Base-by-base conservation (phyloP, 495 filamentous ascomycete species). In the Pyronema domesticum region DNA sequence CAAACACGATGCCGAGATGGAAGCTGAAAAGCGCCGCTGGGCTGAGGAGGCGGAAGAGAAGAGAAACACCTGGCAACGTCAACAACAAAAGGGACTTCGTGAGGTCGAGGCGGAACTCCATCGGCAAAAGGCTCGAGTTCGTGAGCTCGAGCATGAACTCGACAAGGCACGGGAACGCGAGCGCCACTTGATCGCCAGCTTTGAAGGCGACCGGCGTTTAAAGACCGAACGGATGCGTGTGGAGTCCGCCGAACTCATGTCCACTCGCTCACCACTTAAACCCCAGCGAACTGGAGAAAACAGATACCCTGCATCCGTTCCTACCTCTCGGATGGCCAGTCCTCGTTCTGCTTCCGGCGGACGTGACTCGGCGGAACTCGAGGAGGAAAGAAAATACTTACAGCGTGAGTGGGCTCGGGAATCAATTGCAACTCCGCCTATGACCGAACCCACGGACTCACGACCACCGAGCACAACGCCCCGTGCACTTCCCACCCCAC, bases 131-230 rank as follows among this genome's bases (percentile, higher is more conserved):
- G 67, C 60, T 60, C 50, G 47, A 11, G 80, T 96, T 55, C 76
- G 77, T 58, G 79, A 95, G 61, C 74, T 96, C 8, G 91, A 95
- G 67, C 74, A 79, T 30, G 83, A 96, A 66, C 74, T 98, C 1
- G 83, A 87, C 63, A 71, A 79, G 57, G 91, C 91, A 3, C 83
- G 88, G 57, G 80, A 89, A 58, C 80, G 91, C 8, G 91, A 98
- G 63, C 75, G 74, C 39, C 74, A 86, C 63, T 98, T 95, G 61
- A 34, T 35, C 11, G 47, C 30, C 30, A 34, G 6, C 77, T 94
- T 88, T 44, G 80, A 89, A 65, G 79, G 74, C 37, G 75, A 76
- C 15, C 60, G 65, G 11, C 63, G 59, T 49, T 46, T 64, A 57
- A 67, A 56, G 55, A 74, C 67, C 39, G 68, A 74, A 33, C 74